Conservation (phyloP, 2,329 filamentous ascomycete species). For the Ascochyta viciae-villosae region DNA sequence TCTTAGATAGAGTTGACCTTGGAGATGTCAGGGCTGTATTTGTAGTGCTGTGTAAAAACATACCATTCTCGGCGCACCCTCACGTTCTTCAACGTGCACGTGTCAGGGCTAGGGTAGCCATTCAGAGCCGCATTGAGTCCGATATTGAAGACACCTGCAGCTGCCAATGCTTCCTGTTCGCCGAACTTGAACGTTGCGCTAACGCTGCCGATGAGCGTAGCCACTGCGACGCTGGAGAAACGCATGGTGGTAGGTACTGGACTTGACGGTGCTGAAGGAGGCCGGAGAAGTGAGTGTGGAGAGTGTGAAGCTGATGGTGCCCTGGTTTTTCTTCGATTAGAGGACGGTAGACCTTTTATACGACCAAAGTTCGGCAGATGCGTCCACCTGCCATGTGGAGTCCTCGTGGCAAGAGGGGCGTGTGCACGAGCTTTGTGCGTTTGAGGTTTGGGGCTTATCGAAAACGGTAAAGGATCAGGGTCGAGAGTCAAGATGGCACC, state of each 20-base stretch:
- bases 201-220: conserved; percentile 23
- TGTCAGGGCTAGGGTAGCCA: conserved; percentile 28
- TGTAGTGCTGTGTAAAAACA: not conserved
- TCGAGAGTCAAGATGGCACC: conserved; percentile 1
- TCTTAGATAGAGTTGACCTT: conserved; percentile 30
- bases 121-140: conserved; percentile 31
- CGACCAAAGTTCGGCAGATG: not conserved
- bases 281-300: not conserved
- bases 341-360: conserved; percentile 3
- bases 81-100: conserved; percentile 49
- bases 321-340: not conserved
- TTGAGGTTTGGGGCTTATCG: conserved; percentile 1
- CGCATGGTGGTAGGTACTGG: conserved; percentile 24
- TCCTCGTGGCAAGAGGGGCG: conserved; percentile 2
- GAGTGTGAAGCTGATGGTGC: not conserved
- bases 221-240: conserved; percentile 18
- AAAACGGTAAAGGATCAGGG: conserved; percentile 1
- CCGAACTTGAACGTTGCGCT: conserved; percentile 25
- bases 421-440: conserved; percentile 2
- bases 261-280: not conserved
- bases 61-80: conserved; percentile 55
- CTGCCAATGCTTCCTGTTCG: conserved; percentile 42
- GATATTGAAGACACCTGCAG: conserved; percentile 43
- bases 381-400: not conserved
- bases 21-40: not conserved